Evolutionary conservation across 2,329 filamentous ascomycete genomes (phyloP).

Genomic region (Diaporthe sp.): DNA sequence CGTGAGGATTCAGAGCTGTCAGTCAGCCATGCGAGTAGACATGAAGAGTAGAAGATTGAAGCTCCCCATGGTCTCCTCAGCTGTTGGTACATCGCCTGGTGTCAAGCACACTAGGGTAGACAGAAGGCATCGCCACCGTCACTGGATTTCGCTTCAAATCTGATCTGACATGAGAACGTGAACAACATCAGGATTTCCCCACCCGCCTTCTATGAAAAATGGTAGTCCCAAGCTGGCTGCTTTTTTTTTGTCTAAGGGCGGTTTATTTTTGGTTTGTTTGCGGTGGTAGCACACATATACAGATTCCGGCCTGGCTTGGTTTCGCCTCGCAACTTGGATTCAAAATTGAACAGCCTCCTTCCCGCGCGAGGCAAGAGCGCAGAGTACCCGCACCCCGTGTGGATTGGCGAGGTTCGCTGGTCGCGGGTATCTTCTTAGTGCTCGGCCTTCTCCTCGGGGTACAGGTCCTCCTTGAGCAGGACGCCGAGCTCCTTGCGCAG

Average conservation of each 20-base stretch:
- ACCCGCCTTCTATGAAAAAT: slow-evolving; percentile 29
- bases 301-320: slow-evolving; percentile 25
- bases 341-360: slow-evolving; percentile 8
- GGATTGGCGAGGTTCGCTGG: neutral
- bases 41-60: slow-evolving; percentile 2
- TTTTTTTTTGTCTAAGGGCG: slow-evolving; percentile 29
- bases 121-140: neutral
- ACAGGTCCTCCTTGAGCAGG: slow-evolving; percentile 90
- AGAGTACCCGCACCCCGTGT: neutral
- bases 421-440: slow-evolving; percentile 31
- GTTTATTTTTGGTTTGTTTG: slow-evolving; percentile 1
- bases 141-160: neutral
- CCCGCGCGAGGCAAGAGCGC: neutral
- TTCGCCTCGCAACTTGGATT: slow-evolving; percentile 8
- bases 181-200: slow-evolving; percentile 23
- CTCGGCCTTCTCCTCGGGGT: slow-evolving; percentile 71
- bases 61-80: neutral
- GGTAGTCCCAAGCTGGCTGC: slow-evolving; percentile 26
- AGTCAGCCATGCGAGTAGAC: neutral
- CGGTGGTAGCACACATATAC: slow-evolving; percentile 35
- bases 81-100: slow-evolving; percentile 10
- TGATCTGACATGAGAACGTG: slow-evolving; percentile 20
- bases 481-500: slow-evolving; percentile 95
- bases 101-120: neutral
- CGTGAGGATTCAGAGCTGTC: neutral